Conservation (phyloP, 345 rosid species). For the Brassica juncea region DNA sequence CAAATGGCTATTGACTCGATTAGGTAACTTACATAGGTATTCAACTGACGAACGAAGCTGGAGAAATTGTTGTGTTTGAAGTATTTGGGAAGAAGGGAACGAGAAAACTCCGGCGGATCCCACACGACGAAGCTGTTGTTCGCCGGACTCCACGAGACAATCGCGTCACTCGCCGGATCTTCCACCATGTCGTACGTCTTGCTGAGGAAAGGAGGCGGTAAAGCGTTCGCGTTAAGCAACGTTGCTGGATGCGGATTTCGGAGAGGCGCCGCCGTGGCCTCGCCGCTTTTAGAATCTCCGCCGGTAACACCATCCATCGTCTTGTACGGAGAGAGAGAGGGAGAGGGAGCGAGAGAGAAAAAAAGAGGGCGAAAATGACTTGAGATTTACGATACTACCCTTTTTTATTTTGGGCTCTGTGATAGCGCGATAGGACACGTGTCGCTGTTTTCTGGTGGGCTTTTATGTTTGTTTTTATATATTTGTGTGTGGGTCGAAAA, state of each 20-base stretch:
- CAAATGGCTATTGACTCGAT: no score
- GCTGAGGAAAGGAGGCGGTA: conserved; percentile 83
- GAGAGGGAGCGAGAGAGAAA: neutral
- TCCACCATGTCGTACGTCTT: conserved; percentile 95
- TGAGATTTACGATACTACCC: neutral
- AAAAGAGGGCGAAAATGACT: neutral
- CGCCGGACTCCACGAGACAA: conserved; percentile 79
- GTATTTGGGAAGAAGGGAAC: conserved; percentile 74
- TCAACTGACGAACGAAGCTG: conserved; percentile 87
- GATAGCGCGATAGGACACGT: neutral
- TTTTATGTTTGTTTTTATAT: neutral
- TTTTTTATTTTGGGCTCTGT: neutral
- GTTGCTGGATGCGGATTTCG: conserved; percentile 49
- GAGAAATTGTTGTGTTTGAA: conserved; percentile 95
- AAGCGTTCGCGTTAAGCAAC: conserved; percentile 46
- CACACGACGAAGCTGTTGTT: conserved; percentile 87
- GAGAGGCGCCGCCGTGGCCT: conserved; percentile 35
- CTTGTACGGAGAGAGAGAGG: neutral
- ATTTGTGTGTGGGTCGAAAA: neutral
- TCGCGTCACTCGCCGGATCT: conserved; percentile 69
- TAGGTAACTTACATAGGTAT: conserved; percentile 62
- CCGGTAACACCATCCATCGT: conserved; percentile 32
- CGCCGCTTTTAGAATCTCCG: conserved; percentile 21
- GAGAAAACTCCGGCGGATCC: conserved; percentile 85
- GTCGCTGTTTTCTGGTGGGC: neutral